phyloP scores from a whole-genome alignment of 2,329 filamentous ascomycete genomes.

The Zymoseptoria crescenta region DNA sequence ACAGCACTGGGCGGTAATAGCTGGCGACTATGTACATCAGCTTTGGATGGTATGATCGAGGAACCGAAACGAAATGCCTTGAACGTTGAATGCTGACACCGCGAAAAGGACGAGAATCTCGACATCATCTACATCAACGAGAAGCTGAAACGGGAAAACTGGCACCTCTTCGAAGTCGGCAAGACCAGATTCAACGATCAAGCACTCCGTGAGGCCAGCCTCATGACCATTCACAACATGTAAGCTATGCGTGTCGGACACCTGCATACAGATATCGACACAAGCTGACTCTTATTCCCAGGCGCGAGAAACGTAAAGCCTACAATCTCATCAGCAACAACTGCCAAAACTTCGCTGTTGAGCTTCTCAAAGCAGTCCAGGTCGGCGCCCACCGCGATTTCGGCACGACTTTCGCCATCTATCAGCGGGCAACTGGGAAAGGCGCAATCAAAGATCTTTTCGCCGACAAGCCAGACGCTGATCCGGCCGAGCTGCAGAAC shows the following conservation, averaged over 20 bases:
- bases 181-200: constrained; percentile 16
- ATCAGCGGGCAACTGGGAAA: constrained; percentile 13
- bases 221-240: constrained; percentile 16
- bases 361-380: constrained; percentile 13
- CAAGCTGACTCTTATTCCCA: not conserved
- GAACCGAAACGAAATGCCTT: not conserved
- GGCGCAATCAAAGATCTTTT: constrained; percentile 11
- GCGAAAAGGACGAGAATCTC: constrained; percentile 9
- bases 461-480: constrained; percentile 6
- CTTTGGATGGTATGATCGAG: constrained; percentile 12
- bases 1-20: constrained; percentile 16
- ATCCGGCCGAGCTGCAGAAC: constrained; percentile 5
- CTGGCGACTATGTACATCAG: constrained; percentile 15
- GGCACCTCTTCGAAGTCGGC: constrained; percentile 13
- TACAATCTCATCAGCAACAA: constrained; percentile 18
- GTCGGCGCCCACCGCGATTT: constrained; percentile 12
- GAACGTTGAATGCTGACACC: not conserved
- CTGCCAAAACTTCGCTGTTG: constrained; percentile 15
- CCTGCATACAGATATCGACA: not conserved
- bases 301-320: constrained; percentile 10
- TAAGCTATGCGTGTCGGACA: not conserved
- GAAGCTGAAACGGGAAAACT: constrained; percentile 12
- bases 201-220: constrained; percentile 10
- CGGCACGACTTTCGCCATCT: constrained; percentile 12
- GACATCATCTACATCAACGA: constrained; percentile 22